These are phyloP conservation scores for Trichoderma gracile DNA, from an alignment of 2,329 filamentous ascomycete genomes.

Conservation along the genomic window DNA sequence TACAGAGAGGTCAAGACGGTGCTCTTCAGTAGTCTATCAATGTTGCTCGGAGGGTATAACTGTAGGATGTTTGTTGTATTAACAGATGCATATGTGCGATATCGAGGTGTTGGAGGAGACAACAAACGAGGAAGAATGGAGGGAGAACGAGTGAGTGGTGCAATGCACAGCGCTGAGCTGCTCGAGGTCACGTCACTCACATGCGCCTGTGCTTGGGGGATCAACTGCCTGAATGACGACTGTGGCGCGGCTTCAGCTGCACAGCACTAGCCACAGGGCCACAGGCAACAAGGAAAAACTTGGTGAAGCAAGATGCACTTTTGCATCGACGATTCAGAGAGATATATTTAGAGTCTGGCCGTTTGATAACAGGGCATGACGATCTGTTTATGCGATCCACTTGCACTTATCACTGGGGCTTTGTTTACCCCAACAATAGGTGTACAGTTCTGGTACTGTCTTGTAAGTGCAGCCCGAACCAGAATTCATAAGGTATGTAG, in stretches of 20 bases:
- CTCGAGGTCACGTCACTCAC: conserved; percentile 22
- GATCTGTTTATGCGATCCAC: neutral
- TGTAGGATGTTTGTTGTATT: too few species aligned
- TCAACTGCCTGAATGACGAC: conserved; percentile 17
- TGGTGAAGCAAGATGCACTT: neutral
- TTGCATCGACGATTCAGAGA: neutral
- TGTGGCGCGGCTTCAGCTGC: conserved; percentile 16
- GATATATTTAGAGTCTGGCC: neutral
- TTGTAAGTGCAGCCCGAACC: neutral
- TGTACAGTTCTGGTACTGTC: neutral
- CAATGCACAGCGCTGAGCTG: too few species aligned
- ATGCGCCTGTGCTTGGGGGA: conserved; percentile 10
- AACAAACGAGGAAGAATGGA: neutral
- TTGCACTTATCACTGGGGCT: neutral
- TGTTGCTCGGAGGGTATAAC: too few species aligned
- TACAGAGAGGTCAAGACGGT: too few species aligned
- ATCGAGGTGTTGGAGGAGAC: neutral
- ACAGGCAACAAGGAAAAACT: neutral
- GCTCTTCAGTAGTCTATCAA: neutral
- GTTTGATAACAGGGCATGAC: neutral
- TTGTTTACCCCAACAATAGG: neutral
- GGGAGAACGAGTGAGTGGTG: neutral
- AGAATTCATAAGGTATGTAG: too few species aligned
- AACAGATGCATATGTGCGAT: neutral
- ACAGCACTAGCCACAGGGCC: conserved; percentile 14